Evolutionary conservation across 2,329 filamentous ascomycete genomes (phyloP), one percentile per base, ranked within the genome.

Genomic region (Neonectria faginata): DNA sequence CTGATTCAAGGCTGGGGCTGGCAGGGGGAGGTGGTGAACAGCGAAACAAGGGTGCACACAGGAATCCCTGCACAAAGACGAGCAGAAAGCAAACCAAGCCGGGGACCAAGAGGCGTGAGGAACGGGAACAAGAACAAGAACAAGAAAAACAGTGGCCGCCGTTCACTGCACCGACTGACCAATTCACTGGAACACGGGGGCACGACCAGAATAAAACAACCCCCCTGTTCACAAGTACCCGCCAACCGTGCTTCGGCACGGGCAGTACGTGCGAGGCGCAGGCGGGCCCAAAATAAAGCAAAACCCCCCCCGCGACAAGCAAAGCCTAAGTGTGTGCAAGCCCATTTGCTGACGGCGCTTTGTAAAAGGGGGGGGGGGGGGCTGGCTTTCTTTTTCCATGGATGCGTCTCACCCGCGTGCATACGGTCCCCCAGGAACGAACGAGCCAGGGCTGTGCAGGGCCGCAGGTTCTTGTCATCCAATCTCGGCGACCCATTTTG

Each of bases 1-100:
- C 42, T 63, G 50, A 58, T 59, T 63, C 55, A 63, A 50, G 27
- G 47, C 27, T 20, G 27, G 45, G 45, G 45, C 45, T n/a, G 16
- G 39, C 25, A 25, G 31, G 39, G 57, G 52, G 8, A 25, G 22
- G 52, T 41, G 22, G 52, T 41, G 51, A 42, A 22, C 51, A 50
- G 12, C 31, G 11, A 22, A 51, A 51, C 53, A 44, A 52, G 29
- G 41, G 47, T 16, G 44, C 39, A 62, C 25, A 25, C 25, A 6
- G n/a, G n/a, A 4, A 20, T 18, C 39, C 45, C 39, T 52, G 25
- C 22, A 33, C 25, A 12, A 20, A 16, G 27, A 39, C 33, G 41
- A 33, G 45, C 25, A 25, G 25, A 25, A 25, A 25, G 25, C 41
- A 33, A 51, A 42, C 47, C 31, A 33, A 8, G 2, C 16, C 16